These are phyloP conservation scores for Agastache rugosa DNA, from an alignment of 257 asterid species.

Conservation along the genomic window DNA sequence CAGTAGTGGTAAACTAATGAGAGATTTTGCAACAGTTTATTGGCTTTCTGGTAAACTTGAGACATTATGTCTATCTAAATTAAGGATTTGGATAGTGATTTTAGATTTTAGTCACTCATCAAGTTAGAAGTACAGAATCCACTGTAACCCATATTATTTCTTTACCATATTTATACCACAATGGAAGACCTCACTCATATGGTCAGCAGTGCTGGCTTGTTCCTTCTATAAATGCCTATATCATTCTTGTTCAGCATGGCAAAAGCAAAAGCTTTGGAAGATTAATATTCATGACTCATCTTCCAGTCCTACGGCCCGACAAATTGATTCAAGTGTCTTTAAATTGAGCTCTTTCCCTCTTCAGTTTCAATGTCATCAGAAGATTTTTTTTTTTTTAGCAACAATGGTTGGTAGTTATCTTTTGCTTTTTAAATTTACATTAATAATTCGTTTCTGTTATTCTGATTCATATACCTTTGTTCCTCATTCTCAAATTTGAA, in stretches of 20 bases:
- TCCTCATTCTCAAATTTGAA: slow-evolving; percentile 23
- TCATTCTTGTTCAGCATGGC: too few species aligned
- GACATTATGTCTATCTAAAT: neutral
- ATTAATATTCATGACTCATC: neutral
- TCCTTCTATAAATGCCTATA: too few species aligned
- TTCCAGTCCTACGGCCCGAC: neutral
- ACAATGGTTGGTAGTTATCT: neutral
- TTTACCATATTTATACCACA: too few species aligned
- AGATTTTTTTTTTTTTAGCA: neutral
- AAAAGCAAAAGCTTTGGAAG: too few species aligned
- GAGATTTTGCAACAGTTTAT: neutral
- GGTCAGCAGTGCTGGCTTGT: too few species aligned
- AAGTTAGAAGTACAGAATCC: neutral
- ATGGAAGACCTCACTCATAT: too few species aligned
- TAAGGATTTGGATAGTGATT: neutral
- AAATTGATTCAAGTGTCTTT: neutral
- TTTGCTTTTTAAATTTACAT: neutral
- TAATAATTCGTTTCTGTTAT: neutral
- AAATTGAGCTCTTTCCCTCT: neutral
- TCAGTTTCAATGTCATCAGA: neutral
- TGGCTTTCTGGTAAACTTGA: neutral
- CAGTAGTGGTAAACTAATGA: slow-evolving; percentile 15
- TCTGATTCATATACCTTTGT: neutral
- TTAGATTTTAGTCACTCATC: slow-evolving; percentile 3
- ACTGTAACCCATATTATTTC: neutral